Evolutionary conservation across 1,284 basidiomycete genomes (phyloP).

Genomic region (Grifola frondosa): DNA sequence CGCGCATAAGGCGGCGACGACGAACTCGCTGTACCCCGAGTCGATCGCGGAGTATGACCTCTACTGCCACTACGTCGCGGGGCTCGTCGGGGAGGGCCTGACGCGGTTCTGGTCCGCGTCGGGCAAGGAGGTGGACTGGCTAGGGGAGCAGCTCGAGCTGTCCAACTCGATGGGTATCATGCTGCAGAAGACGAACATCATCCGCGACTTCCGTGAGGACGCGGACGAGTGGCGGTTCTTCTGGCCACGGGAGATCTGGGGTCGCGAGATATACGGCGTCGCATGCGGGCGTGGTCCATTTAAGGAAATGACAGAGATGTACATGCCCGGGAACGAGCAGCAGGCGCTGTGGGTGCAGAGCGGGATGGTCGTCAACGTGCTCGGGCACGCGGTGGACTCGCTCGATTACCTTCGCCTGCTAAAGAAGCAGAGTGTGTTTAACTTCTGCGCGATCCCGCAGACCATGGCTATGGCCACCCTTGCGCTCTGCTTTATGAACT

Average conservation of each 20-base stretch:
- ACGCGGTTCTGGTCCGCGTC: constrained; percentile 90
- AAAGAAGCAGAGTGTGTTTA: constrained; percentile 92
- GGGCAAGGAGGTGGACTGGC: constrained; percentile 77
- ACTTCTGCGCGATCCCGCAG: constrained; percentile 95
- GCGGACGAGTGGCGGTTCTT: constrained; percentile 84
- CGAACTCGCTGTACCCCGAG: constrained; percentile 67
- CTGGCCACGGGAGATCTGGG: constrained; percentile 97
- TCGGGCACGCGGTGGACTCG: constrained; percentile 82
- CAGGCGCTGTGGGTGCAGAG: constrained; percentile 80
- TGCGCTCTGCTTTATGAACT: constrained; percentile 91
- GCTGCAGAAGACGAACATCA: constrained; percentile 98
- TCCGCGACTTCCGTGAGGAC: constrained; percentile 95
- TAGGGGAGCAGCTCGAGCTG: constrained; percentile 83
- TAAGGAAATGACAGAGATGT: constrained; percentile 65
- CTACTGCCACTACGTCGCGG: constrained; percentile 99
- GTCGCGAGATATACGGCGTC: constrained; percentile 50
- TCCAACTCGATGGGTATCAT: constrained; percentile 97
- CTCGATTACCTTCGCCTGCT: constrained; percentile 90
- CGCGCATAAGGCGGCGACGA: constrained; percentile 77
- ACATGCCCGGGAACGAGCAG: constrained; percentile 49
- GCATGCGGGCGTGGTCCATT: constrained; percentile 41
- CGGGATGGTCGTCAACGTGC: constrained; percentile 88
- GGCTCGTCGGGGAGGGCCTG: constrained; percentile 95
- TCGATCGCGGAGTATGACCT: constrained; percentile 88
- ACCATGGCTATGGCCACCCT: constrained; percentile 97